Base-by-base conservation (phyloP, 2,329 filamentous ascomycete species). In the Teratosphaeria viscida region DNA sequence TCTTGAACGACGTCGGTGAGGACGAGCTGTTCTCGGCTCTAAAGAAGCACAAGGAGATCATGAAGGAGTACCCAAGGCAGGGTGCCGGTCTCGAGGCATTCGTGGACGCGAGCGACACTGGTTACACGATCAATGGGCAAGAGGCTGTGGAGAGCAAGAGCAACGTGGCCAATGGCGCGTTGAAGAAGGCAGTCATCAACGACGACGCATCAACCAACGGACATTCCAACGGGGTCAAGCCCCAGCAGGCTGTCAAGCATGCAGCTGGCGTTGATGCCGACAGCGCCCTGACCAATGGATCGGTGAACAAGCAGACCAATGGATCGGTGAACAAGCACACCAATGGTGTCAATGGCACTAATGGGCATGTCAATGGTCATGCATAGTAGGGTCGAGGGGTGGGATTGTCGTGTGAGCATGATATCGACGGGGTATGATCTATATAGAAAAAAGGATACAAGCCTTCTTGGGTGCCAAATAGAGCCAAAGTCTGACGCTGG, bases 91-190 rank as follows among this genome's bases (percentile, higher is more conserved):
- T 89, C 0, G 86, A 89, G 64, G 85, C 86, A 0, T 88, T 81
- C 60, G 86, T 89, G 7, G 87, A 89, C 68, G 76, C 81, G 1
- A 85, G 81, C 60, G 87, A 89, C 65, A 89, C 85, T 54, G 86
- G 86, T 0, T 81, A 81, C 70, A 80, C 78, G 7, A 67, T 78
- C 62, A 79, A 79, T 66, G 68, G 74, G 57, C 66, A 71, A 58
- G 70, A 73, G n/a, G 19, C 34, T 32, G 69, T 74, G 16, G 76
- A 74, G 67, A 61, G 58, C 19, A 61, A 59, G 56, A 60, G 55
- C 11, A 69, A 66, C 56, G 65, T 63, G 32, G 55, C 64, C 34
- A 67, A 67, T 62, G 66, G 63, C 34, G 62, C 62, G 23, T 59
- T 68, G 43, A 69, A 72, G 67, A 70, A 70, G 61, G 62, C 68